Conservation (phyloP, 2,329 filamentous ascomycete species). For the Penicillium expansum region DNA sequence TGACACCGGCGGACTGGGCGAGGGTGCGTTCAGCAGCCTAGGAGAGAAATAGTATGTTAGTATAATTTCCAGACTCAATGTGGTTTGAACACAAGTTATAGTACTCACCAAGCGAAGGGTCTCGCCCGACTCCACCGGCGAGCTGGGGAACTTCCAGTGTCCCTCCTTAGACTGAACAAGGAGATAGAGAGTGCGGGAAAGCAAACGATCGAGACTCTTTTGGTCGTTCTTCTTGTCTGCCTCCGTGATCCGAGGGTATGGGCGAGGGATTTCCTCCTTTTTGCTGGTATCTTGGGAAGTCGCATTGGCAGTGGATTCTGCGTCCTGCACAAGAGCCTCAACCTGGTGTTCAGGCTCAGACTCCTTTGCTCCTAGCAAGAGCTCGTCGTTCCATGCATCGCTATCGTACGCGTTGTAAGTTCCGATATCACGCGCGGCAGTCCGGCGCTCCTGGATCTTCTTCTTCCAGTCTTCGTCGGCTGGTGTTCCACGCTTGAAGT, state of each 20-base stretch:
- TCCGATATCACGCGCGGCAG: slow-evolving; percentile 80
- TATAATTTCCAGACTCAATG: background rate
- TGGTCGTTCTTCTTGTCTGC: slow-evolving; percentile 74
- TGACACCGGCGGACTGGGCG: slow-evolving; percentile 72
- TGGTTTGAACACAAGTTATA: no score
- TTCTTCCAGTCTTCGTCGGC: slow-evolving; percentile 85
- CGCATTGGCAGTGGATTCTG: slow-evolving; percentile 53
- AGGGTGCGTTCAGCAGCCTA: slow-evolving; percentile 82
- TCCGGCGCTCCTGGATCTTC: slow-evolving; percentile 73
- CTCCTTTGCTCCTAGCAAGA: slow-evolving; percentile 69
- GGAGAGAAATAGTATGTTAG: slow-evolving; percentile 1
- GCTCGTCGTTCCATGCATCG: slow-evolving; percentile 87
- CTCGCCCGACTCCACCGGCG: slow-evolving; percentile 66
- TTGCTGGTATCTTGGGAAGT: slow-evolving; percentile 46
- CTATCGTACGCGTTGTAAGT: slow-evolving; percentile 72
- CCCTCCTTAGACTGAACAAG: slow-evolving; percentile 70
- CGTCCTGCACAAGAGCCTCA: slow-evolving; percentile 70
- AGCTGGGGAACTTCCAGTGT: slow-evolving; percentile 79
- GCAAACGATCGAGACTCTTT: slow-evolving; percentile 71
- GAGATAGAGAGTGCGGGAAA: slow-evolving; percentile 83
- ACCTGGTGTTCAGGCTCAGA: slow-evolving; percentile 63
- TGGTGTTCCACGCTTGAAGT: slow-evolving; percentile 88
- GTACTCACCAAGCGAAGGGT: slow-evolving; percentile 74
- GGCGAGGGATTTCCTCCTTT: slow-evolving; percentile 67
- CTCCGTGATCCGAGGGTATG: slow-evolving; percentile 68